These are phyloP conservation scores for Daldinia bambusicola DNA, from an alignment of 495 filamentous ascomycete genomes.

Conservation along the genomic window DNA sequence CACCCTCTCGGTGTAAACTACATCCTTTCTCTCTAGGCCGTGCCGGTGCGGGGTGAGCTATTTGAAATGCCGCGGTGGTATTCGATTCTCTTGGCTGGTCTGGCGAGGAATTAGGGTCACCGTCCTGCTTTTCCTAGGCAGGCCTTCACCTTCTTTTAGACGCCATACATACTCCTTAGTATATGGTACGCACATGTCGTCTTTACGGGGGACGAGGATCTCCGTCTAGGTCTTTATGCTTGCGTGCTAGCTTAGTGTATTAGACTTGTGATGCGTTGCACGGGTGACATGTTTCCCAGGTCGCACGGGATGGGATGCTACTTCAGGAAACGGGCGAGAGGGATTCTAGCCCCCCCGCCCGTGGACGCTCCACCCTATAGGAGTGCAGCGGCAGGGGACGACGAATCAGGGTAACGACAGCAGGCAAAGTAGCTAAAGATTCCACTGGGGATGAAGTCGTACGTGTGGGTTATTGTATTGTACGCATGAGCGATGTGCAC, in stretches of 20 bases:
- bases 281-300: conserved; percentile 38
- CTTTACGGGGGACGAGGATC: conserved; percentile 1
- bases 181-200: conserved; percentile 12
- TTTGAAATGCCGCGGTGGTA: conserved; percentile 43
- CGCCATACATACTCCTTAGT: conserved; percentile 3
- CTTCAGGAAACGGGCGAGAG: conserved; percentile 34
- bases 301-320: conserved; percentile 44
- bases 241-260: conserved; percentile 38
- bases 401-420: conserved; percentile 34
- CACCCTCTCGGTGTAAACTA: conserved; percentile 21
- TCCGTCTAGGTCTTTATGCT: conserved; percentile 31
- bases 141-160: conserved; percentile 9
- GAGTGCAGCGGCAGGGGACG: conserved; percentile 29
- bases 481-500: conserved; percentile 12
- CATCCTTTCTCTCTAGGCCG: conserved; percentile 18
- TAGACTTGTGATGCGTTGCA: conserved; percentile 43
- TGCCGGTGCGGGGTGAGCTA: conserved; percentile 44
- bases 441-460: conserved; percentile 22
- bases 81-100: conserved; percentile 43
- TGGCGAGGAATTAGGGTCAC: conserved; percentile 10
- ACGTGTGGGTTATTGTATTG: conserved; percentile 23
- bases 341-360: conserved; percentile 28
- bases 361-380: conserved; percentile 28
- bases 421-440: conserved; percentile 4
- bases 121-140: background rate